Evolutionary conservation across 352 stramenopile genomes (phyloP), one percentile per base, ranked within the genome.

Genomic region (Phytopythium montanum): DNA sequence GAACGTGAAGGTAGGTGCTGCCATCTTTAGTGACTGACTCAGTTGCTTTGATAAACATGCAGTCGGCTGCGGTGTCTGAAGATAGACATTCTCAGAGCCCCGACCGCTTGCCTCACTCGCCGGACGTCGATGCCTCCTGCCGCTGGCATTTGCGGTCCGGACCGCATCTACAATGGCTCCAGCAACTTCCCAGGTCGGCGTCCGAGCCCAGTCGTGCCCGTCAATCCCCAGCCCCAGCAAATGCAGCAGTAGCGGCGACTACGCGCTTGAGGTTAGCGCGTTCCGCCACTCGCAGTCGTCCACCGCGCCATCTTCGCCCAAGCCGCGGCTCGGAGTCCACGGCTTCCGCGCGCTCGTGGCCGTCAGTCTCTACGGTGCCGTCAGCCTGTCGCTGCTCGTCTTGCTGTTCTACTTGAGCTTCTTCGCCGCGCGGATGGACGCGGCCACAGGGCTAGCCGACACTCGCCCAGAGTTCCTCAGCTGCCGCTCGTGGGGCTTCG

Each of bases 341-440:
- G 21, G n/a, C 29, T 14, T 34, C 12, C 70, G 59, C 21, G 44
- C 39, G 23, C 55, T 88, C 51, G 73, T 70, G 48, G 46, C 81
- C 23, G 56, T 72, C 21, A 38, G 76, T 18, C 42, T 81, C 34
- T 94, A 91, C 66, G 75, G 69, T 29, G 54, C 56, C 42, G 57
- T 86, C 39, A 65, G 57, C n/a, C 51, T 85, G 29, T 34, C 45
- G 14, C 21, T 87, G 31, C 16, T 91, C 21, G 50, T 89, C 31
- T 48, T 92, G 69, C 66, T 94, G 33, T 36, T 87, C 10, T 88
- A 92, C 60, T 52, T 90, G 54, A 92, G 83, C 64, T 92, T 86
- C 65, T 94, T 92, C 50, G 79, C 79, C 2, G 81, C 83, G 0
- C 66, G 57, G 5, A 85, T 92, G 69, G 69, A 85, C 5, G 65